Conservation (phyloP, 2,329 filamentous ascomycete species). For the Talaromyces sp. region DNA sequence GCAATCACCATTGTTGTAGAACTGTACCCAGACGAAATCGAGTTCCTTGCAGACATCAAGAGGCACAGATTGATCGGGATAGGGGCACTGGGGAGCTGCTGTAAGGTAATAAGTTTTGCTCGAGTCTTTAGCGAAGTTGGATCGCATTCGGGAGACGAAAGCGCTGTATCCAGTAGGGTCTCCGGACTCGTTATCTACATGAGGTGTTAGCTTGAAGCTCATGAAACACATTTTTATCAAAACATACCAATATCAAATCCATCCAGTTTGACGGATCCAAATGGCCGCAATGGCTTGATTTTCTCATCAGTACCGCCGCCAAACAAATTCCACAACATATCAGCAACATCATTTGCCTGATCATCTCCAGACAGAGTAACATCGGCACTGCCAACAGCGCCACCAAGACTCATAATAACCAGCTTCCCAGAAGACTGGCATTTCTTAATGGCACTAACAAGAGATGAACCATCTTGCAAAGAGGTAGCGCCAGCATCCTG, state of each 20-base stretch:
- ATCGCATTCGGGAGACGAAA: conserved; percentile 45
- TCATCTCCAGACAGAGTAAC: conserved; percentile 8
- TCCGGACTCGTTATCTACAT: conserved; percentile 12
- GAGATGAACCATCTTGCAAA: conserved; percentile 32
- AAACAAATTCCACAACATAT: conserved; percentile 43
- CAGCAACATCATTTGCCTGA: conserved; percentile 27
- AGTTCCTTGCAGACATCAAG: conserved; percentile 42
- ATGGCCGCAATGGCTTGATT: conserved; percentile 42
- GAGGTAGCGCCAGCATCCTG: conserved; percentile 12
- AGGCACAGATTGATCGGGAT: conserved; percentile 45
- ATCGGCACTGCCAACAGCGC: conserved; percentile 34
- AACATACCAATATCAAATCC: conserved; percentile 40
- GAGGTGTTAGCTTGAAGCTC: not conserved
- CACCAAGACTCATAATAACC: conserved; percentile 45
- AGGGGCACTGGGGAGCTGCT: conserved; percentile 48
- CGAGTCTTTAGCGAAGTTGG: conserved; percentile 33
- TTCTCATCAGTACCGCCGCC: conserved; percentile 24
- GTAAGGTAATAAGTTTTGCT: conserved; percentile 47
- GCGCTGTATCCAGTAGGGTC: conserved; percentile 27
- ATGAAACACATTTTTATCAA: not conserved
- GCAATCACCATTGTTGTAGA: conserved; percentile 50
- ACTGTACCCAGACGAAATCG: conserved; percentile 53
- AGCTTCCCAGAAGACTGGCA: conserved; percentile 44
- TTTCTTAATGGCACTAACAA: conserved; percentile 38
- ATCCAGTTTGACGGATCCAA: conserved; percentile 46